Evolutionary conservation across 2,329 filamentous ascomycete genomes (phyloP).

Genomic region (Colletotrichum limetticola): DNA sequence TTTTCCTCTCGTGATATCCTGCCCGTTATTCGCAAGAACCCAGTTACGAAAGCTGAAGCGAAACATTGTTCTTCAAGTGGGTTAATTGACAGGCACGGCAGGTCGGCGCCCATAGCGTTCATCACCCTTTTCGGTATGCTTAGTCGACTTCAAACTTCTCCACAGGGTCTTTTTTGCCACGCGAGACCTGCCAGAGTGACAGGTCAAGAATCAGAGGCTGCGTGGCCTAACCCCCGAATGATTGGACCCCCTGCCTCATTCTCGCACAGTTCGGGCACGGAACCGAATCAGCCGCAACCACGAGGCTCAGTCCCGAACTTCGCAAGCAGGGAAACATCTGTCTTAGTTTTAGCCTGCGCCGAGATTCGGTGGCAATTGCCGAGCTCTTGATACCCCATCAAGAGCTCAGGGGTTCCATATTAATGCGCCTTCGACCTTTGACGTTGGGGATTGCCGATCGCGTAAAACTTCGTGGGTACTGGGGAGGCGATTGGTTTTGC

Average conservation of each 20-base stretch:
- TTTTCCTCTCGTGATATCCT: not conserved
- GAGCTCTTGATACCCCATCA: not conserved
- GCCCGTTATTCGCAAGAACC: not conserved
- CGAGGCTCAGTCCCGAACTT: not conserved
- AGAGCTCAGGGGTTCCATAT: not conserved
- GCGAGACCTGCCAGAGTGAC: not conserved
- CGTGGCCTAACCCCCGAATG: not conserved
- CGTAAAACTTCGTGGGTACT: not conserved
- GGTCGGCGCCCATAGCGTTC: not conserved
- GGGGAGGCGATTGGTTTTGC: not conserved
- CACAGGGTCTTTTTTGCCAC: not conserved
- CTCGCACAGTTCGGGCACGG: not conserved
- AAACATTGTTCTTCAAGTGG: not conserved
- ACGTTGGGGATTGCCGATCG: not conserved
- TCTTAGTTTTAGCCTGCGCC: not conserved
- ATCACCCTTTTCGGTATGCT: not conserved
- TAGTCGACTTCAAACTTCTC: not conserved
- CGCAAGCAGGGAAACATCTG: not conserved
- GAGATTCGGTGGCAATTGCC: not conserved
- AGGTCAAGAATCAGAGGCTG: not conserved
- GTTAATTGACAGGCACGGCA: not conserved
- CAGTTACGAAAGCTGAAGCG: not conserved
- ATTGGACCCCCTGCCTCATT: not conserved
- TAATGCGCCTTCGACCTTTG: not conserved
- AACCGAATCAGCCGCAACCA: not conserved